A percentile compares a stretch with the other conserved stretches of the same genome.
phyloP scores from a whole-genome alignment of 345 rosid species.

The Hibiscus syriacus region DNA sequence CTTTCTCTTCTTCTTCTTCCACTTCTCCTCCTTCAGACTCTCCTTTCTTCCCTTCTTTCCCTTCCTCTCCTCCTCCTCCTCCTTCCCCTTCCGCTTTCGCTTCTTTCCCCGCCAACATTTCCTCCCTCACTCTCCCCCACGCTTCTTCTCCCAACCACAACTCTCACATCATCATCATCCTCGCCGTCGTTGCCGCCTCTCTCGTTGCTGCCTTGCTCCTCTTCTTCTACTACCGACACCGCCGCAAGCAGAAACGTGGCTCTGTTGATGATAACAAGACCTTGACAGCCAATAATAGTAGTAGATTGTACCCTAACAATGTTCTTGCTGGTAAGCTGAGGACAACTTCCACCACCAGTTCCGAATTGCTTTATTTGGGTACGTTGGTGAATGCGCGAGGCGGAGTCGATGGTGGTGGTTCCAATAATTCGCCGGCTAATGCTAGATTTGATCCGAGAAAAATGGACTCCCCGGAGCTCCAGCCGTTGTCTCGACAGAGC shows the following conservation, averaged over 20 bases:
- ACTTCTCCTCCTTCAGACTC: conserved; percentile 38
- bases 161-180: conserved; percentile 44
- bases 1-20: conserved; percentile 46
- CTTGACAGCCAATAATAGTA: conserved; percentile 29
- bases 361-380: conserved; percentile 88
- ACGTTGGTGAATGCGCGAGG: conserved; percentile 45
- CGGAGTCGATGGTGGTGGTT: conserved; percentile 28
- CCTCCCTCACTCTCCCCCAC: conserved; percentile 74
- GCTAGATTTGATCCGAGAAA: conserved; percentile 42
- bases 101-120: conserved; percentile 90
- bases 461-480: conserved; percentile 88
- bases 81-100: conserved; percentile 59
- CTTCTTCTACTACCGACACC: conserved; percentile 43
- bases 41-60: conserved; percentile 73
- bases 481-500: conserved; percentile 57
- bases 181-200: conserved; percentile 43
- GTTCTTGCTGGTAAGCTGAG: conserved; percentile 32
- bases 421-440: conserved; percentile 12
- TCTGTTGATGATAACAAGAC: conserved; percentile 41
- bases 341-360: conserved; percentile 38
- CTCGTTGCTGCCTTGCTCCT: conserved; percentile 27
- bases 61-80: conserved; percentile 79
- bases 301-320: conserved; percentile 16
- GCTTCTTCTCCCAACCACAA: conserved; percentile 32
- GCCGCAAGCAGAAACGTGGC: conserved; percentile 20